Evolutionary conservation across 2,329 filamentous ascomycete species (phyloP).

Genomic region (Aspergillus oerlinghausenensis): DNA sequence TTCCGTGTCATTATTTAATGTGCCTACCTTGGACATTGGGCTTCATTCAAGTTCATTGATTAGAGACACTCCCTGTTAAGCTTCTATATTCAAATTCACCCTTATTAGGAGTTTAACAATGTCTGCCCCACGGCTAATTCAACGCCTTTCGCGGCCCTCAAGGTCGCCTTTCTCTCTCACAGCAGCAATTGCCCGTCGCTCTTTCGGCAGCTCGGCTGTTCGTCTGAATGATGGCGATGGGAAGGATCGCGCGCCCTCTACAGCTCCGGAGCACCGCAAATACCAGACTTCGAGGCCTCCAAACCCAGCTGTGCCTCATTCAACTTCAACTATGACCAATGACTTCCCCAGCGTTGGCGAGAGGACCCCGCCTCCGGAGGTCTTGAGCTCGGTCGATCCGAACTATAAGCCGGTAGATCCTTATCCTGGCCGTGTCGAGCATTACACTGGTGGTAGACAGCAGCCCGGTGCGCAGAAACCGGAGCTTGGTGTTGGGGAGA

Average conservation of each 20-base stretch:
- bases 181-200: constrained; percentile 20
- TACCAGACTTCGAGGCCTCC: constrained; percentile 54
- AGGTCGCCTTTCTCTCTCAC: constrained; percentile 20
- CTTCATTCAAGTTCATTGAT: background rate
- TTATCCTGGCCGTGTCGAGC: constrained; percentile 58
- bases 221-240: constrained; percentile 40
- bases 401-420: constrained; percentile 57
- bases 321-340: constrained; percentile 59
- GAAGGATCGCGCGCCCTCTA: constrained; percentile 51
- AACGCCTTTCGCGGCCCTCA: constrained; percentile 43
- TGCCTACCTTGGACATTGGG: background rate
- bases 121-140: constrained; percentile 43
- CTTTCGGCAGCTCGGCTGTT: constrained; percentile 30
- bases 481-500: constrained; percentile 78
- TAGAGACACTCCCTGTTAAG: no score
- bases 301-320: constrained; percentile 62
- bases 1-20: constrained; percentile 18
- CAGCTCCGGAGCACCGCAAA: constrained; percentile 51
- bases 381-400: constrained; percentile 53
- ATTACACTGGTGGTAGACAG: constrained; percentile 62
- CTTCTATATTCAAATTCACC: background rate
- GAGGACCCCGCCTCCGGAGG: constrained; percentile 55
- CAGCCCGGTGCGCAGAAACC: constrained; percentile 48
- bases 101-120: constrained; percentile 29
- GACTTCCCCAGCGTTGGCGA: constrained; percentile 58